Evolutionary conservation across 1,284 basidiomycete genomes (phyloP).

Genomic region (Marasmius tenuissimus): DNA sequence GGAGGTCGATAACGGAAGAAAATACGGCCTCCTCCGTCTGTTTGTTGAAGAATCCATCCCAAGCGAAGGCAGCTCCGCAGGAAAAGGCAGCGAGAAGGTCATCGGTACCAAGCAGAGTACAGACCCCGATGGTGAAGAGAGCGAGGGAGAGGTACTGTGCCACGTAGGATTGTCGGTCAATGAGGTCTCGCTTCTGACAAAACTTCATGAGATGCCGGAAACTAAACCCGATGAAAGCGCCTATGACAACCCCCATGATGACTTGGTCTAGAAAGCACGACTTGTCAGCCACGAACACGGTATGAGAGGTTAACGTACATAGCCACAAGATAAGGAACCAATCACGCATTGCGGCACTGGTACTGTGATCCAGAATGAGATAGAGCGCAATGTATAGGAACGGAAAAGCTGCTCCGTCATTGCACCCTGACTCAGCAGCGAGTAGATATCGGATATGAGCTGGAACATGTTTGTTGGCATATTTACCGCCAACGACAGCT

Average conservation of each 20-base stretch:
- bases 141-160: slow-evolving; percentile 80
- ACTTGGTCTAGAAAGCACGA: slow-evolving; percentile 12
- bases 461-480: slow-evolving; percentile 98
- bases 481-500: slow-evolving; percentile 94
- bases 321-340: slow-evolving; percentile 89
- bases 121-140: slow-evolving; percentile 80
- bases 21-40: slow-evolving; percentile 96
- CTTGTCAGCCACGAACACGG: neutral
- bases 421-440: slow-evolving; percentile 91
- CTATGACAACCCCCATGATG: slow-evolving; percentile 13
- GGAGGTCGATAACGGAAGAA: slow-evolving; percentile 90
- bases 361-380: slow-evolving; percentile 72
- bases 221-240: slow-evolving; percentile 28
- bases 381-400: slow-evolving; percentile 95
- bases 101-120: slow-evolving; percentile 86
- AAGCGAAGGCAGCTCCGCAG: slow-evolving; percentile 95
- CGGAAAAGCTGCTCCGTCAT: slow-evolving; percentile 95
- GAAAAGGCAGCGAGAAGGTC: slow-evolving; percentile 93
- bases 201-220: slow-evolving; percentile 97
- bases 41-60: slow-evolving; percentile 97
- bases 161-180: slow-evolving; percentile 91
- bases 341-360: slow-evolving; percentile 68
- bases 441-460: slow-evolving; percentile 88
- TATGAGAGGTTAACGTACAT: slow-evolving; percentile 50
- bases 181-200: slow-evolving; percentile 85